Base-by-base conservation (phyloP, 2,329 filamentous ascomycete species). In the Diaporthe sp. region DNA sequence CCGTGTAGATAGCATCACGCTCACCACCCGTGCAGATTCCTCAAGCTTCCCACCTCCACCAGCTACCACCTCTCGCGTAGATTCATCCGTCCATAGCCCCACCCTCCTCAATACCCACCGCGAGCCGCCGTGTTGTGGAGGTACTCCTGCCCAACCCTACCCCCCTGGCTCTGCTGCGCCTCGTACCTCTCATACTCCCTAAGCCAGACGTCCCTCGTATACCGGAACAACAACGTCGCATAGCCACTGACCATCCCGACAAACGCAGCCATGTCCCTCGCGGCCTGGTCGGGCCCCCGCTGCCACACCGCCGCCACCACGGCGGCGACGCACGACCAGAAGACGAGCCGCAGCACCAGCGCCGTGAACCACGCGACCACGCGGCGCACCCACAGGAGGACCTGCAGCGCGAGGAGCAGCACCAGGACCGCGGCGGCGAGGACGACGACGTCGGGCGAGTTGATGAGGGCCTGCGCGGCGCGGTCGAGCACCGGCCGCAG, bases 341-440 rank as follows among this genome's bases (percentile, higher is more conserved):
- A 91, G 2, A 89, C 82, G 55, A 95, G 78, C 33, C 89, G 85
- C 77, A 94, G 82, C 15, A 88, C 87, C 72, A 97, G 81, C n/a
- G 89, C 86, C 70, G 95, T 90, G 91, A 95, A 95, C 86, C 92
- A 97, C 80, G 95, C 85, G 74, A 97, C 87, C 28, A 95, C 85
- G 75, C 94, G 90, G 76, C 92, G 91, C 25, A 95, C 85, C 85
- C 93, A 93, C 77, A 92, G 84, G 55, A 97, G 86, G 73, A 96
- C 82, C 80, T 95, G 86, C 69, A 96, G 83, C 72, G 92, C 84
- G 40, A 92, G 78, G 58, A 92, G 83, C 5, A 94, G 85, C 12
- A 92, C 79, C 19, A 87, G 85, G 69, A 93, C 83, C 13, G 89
- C 85, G 61, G 88, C 82, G 72, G 88, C 82, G 17, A 86, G 80